Base-by-base conservation (phyloP, 2,329 filamentous ascomycete genomes). In the Hypoxylon sp. region DNA sequence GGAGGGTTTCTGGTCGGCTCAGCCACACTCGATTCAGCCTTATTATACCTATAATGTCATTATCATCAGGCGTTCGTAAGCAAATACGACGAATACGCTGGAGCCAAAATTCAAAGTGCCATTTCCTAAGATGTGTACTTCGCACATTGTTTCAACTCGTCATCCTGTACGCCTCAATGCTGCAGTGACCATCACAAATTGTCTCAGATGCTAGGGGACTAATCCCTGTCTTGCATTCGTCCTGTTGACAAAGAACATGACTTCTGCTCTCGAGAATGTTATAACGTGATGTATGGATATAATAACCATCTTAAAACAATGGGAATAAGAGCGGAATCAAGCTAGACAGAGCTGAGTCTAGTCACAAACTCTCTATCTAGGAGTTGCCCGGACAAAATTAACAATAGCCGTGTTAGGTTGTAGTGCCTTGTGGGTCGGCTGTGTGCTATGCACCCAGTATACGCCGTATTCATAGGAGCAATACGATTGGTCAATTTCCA, bases 401-500 rank as follows among this genome's bases (percentile, higher is more conserved):
- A 22, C 3, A 17, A 44, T 22, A 3, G 17, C 39, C 17, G 4
- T 17, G n/a, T 11, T 44, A 8, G 39, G 39, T 22, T 10, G 39
- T 44, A 22, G 17, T 22, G 39, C 17, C 39, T 44, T 44, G 9
- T 19, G 17, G 4, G 46, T 29, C 46, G 56, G 56, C 56, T 59
- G 33, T 51, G 26, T 48, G 42, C 22, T 26, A 52, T 46, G 35
- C 14, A 26, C 8, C 5, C 22, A 37, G 14, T 5, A 61, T 64
- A 67, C 70, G 58, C 56, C 71, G 71, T 73, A 72, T 70, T 68
- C 37, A 3, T 33, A 3, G 13, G 26, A 29, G 56, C 26, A 63
- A 73, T 69, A 57, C 70, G 63, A 73, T 73, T 72, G 70, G 71
- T 54, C 47, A 44, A 19, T 42, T 33, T 47, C 47, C 58, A 48